phyloP scores from a whole-genome alignment of 306 rosid genomes.

The Medicago lupulina region DNA sequence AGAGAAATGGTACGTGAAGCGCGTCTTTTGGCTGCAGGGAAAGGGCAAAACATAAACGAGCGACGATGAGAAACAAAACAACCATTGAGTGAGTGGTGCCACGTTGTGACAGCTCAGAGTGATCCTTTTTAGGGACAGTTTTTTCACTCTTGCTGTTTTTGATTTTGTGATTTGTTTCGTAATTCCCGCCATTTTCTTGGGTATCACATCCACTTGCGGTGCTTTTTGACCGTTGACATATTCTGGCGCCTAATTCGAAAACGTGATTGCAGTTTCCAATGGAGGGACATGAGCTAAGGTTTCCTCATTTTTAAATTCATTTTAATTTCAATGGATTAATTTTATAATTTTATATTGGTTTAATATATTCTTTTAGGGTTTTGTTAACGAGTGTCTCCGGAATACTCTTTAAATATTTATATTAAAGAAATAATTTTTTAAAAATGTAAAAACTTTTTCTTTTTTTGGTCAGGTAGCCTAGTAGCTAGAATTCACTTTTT shows the following conservation, averaged over 20 bases:
- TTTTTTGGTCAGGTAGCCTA: no score
- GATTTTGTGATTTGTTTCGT: slow-evolving; percentile 11
- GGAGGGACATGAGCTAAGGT: background rate
- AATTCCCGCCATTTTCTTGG: slow-evolving; percentile 35
- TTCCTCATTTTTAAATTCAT: background rate
- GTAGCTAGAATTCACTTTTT: no score
- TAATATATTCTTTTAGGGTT: no score
- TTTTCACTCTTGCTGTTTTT: background rate
- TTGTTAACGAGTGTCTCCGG: no score
- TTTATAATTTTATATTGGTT: no score
- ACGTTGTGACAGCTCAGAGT: slow-evolving; percentile 49
- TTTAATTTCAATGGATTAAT: no score
- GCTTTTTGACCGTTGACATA: slow-evolving; percentile 58
- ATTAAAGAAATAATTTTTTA: no score
- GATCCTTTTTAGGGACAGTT: slow-evolving; percentile 29
- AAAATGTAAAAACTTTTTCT: no score
- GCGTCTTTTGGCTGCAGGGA: slow-evolving; percentile 36
- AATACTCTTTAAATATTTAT: no score
- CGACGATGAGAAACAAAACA: background rate
- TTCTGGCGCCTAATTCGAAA: slow-evolving; percentile 61
- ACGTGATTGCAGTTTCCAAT: background rate
- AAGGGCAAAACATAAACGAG: slow-evolving; percentile 44
- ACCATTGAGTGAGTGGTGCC: slow-evolving; percentile 30
- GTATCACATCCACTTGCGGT: background rate
- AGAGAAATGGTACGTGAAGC: background rate